phyloP scores from a whole-genome alignment of 371 early-diverging fungal genomes.

The Nematocida sp. region DNA sequence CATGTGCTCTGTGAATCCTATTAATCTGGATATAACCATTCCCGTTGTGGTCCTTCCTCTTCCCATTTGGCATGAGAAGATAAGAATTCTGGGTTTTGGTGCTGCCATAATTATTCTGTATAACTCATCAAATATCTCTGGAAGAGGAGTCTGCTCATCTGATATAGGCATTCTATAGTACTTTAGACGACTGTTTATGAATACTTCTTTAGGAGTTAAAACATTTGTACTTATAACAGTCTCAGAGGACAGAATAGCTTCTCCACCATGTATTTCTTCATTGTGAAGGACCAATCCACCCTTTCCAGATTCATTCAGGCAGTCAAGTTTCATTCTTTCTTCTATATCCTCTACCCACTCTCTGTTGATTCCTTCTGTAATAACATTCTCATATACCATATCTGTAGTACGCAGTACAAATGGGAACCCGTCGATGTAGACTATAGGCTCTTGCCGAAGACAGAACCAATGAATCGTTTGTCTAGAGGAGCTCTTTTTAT shows the following conservation, averaged over 20 bases:
- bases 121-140: slow-evolving; percentile 75
- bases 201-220: slow-evolving; percentile 58
- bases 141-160: slow-evolving; percentile 78
- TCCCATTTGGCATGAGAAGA: slow-evolving; percentile 80
- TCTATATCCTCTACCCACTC: slow-evolving; percentile 75
- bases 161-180: slow-evolving; percentile 76
- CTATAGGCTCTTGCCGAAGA: slow-evolving; percentile 76
- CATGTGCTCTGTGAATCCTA: slow-evolving; percentile 50
- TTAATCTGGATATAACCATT: slow-evolving; percentile 72
- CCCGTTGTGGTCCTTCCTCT: slow-evolving; percentile 78
- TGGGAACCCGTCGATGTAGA: slow-evolving; percentile 76
- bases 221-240: slow-evolving; percentile 2
- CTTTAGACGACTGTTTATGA: slow-evolving; percentile 66
- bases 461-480: slow-evolving; percentile 74
- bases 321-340: slow-evolving; percentile 73
- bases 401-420: slow-evolving; percentile 75
- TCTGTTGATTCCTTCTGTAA: slow-evolving; percentile 74
- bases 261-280: slow-evolving; percentile 73
- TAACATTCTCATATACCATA: slow-evolving; percentile 74
- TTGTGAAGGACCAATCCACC: slow-evolving; percentile 74
- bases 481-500: slow-evolving; percentile 7
- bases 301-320: slow-evolving; percentile 72
- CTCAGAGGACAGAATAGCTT: slow-evolving; percentile 68
- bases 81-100: slow-evolving; percentile 70
- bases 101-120: slow-evolving; percentile 71